Evolutionary conservation across 176 grass and related monocot genomes (phyloP).

Genomic region (Avena insularis): DNA sequence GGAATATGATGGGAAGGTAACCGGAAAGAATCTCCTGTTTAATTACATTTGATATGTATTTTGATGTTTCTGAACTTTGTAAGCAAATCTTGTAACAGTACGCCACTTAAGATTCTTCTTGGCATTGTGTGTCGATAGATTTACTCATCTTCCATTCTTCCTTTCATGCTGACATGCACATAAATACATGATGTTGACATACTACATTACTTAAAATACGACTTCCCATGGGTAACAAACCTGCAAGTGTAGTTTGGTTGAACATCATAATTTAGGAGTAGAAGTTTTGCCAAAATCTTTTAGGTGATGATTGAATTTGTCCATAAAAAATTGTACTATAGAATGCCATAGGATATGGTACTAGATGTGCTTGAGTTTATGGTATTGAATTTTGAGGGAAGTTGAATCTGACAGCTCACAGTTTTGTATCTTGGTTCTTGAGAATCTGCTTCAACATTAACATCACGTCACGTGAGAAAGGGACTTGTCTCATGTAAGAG

Average conservation of each 20-base stretch:
- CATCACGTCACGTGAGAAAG: conserved; percentile 22
- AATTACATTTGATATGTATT: neutral
- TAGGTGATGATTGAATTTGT: conserved; percentile 32
- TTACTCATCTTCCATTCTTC: neutral
- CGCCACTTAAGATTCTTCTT: conserved; percentile 13
- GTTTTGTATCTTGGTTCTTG: conserved; percentile 11
- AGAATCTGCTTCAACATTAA: conserved; percentile 26
- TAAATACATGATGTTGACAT: conserved; percentile 8
- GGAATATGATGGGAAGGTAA: conserved; percentile 85
- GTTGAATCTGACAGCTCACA: conserved; percentile 30
- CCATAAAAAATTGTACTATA: neutral
- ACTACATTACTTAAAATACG: neutral
- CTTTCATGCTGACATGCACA: conserved; percentile 31
- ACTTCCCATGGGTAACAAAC: neutral
- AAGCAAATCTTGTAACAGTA: neutral
- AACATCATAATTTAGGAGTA: conserved; percentile 8
- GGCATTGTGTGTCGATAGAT: neutral
- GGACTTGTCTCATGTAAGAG: conserved; percentile 30
- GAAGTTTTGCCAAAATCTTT: conserved; percentile 22
- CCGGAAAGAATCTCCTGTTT: conserved; percentile 34
- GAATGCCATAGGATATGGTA: conserved; percentile 7
- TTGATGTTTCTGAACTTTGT: conserved; percentile 27
- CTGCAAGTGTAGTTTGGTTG: neutral
- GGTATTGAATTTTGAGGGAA: conserved; percentile 20
- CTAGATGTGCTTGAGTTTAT: neutral